Evolutionary conservation across 2,329 filamentous ascomycete genomes (phyloP).

Genomic region (Penicillium sp.): DNA sequence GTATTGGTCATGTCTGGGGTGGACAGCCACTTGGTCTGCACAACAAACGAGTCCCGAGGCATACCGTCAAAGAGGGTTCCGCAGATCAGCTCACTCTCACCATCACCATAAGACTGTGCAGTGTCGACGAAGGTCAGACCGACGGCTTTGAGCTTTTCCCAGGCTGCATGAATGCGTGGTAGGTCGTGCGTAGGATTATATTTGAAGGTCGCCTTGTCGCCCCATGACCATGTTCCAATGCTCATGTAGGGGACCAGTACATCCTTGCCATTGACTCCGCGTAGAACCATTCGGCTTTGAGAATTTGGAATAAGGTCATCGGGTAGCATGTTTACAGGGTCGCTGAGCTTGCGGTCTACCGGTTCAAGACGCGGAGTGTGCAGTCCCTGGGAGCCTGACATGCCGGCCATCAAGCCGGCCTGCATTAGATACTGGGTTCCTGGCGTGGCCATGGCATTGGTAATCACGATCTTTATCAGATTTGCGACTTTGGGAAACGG

Average conservation of each 20-base stretch:
- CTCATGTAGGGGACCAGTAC: constrained; percentile 29
- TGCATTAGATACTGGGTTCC: constrained; percentile 28
- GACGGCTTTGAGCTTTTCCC: constrained; percentile 38
- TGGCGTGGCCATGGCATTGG: constrained; percentile 12
- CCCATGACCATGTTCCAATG: constrained; percentile 34
- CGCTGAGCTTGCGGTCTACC: constrained; percentile 22
- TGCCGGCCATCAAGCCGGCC: constrained; percentile 22
- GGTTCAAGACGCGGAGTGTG: constrained; percentile 20
- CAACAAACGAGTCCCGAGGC: constrained; percentile 38
- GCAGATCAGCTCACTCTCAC: constrained; percentile 47
- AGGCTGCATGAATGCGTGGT: constrained; percentile 40
- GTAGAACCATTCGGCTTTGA: constrained; percentile 24
- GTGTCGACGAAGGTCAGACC: constrained; percentile 49
- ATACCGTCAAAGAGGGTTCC: constrained; percentile 42
- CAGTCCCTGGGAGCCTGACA: constrained; percentile 27
- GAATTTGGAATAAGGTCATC: constrained; percentile 19
- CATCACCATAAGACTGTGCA: constrained; percentile 46
- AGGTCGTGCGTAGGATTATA: constrained; percentile 38
- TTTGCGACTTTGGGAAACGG: neutral
- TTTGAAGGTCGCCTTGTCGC: constrained; percentile 32
- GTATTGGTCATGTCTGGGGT: constrained; percentile 36
- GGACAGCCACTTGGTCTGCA: constrained; percentile 45
- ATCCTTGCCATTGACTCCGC: constrained; percentile 23
- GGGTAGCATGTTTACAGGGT: constrained; percentile 25
- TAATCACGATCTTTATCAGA: neutral